These are phyloP conservation scores for Solanum chmielewskii DNA, from an alignment of 257 asterid species.

Conservation along the genomic window DNA sequence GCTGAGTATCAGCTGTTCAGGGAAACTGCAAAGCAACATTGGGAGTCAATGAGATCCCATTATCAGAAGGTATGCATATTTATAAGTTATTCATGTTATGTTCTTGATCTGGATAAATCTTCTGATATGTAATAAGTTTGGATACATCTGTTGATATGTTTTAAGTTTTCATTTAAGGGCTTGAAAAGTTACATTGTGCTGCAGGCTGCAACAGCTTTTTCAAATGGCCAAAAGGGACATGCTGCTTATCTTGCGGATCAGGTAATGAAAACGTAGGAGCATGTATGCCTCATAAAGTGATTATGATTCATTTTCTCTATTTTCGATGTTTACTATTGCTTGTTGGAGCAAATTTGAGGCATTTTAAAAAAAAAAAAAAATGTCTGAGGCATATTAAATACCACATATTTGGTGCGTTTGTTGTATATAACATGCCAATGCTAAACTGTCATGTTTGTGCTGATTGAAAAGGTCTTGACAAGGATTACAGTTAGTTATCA, in stretches of 20 bases:
- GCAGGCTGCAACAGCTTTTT: conserved; percentile 88
- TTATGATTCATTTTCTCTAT: neutral
- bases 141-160: neutral
- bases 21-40: conserved; percentile 62
- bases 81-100: neutral
- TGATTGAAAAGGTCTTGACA: neutral
- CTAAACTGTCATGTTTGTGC: neutral
- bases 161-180: neutral
- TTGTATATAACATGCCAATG: neutral
- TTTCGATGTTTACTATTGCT: neutral
- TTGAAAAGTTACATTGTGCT: conserved; percentile 16
- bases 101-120: neutral
- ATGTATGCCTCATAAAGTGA: neutral
- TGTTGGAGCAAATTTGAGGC: neutral
- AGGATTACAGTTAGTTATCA: neutral
- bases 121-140: neutral
- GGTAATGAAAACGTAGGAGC: conserved; percentile 27
- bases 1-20: conserved; percentile 71
- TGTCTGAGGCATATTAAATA: neutral
- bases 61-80: conserved; percentile 57
- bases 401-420: neutral
- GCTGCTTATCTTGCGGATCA: conserved; percentile 79
- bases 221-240: conserved; percentile 59
- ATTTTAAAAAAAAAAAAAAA: neutral
- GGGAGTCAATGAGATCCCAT: conserved; percentile 70